Base-by-base conservation (phyloP, 139 green algal genomes). In the Tetradesmus lagerheimii region DNA sequence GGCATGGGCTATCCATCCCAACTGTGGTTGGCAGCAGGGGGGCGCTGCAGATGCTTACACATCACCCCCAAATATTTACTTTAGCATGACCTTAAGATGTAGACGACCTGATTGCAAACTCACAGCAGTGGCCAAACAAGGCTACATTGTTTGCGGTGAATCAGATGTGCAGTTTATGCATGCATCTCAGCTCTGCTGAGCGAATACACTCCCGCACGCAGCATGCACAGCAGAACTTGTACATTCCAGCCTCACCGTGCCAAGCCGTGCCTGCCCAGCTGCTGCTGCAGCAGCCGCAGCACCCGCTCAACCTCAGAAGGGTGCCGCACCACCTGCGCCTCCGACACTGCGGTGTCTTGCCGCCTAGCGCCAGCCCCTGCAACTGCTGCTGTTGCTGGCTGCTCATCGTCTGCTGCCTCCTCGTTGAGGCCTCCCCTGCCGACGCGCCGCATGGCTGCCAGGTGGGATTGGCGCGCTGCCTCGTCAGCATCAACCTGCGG, bases 281-380 rank as follows among this genome's bases (percentile, higher is more conserved):
- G 86, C 86, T 85, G 86, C 74, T 84, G 71, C 88, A 97, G 43
- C 78, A 94, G 57, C 35, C 93, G 86, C 90, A 96, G 86, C 77
- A 93, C 93, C 80, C 92, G 89, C 91, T 98, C 96, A 2, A 93
- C 92, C 77, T 98, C 95, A 16, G 90, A 94, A 50, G 95, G 94
- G 4, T 93, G 80, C 47, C 92, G 94, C 31, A 96, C 86, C 41
- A 96, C 93, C 43, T 94, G 90, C 29, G 91, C 83, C 50, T 89
- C 83, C 5, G 90, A 87, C 12, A 95, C 95, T n/a, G 77, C 53
- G 35, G 71, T 57, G 39, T 74, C 87, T 38, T 78, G 29, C 18
- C 76, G 50, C 12, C 86, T 23, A 1, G n/a, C 81, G 37, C 45
- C 81, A 87, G 81, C 47, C 34, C 66, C 85, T 57, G 27, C 64